Percentiles rank a stretch among this genome's conserved stretches.
These are phyloP conservation scores for Clitoria ternatea DNA, from an alignment of 306 rosid species.

Conservation along the genomic window DNA sequence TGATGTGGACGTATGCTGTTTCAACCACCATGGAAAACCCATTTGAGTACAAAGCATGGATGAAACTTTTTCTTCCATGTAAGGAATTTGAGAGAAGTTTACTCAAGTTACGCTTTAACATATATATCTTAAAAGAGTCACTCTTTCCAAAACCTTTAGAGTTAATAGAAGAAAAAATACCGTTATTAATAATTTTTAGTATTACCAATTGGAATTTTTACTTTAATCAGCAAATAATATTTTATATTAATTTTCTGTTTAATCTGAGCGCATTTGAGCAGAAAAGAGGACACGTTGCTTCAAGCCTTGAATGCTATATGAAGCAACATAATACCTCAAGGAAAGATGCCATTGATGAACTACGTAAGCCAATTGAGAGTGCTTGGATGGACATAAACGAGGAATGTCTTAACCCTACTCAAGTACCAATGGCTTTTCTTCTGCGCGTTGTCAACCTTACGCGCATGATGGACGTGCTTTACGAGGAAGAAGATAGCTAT, in stretches of 20 bases:
- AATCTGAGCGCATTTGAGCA: background rate
- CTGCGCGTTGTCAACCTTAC: background rate
- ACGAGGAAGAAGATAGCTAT: conserved; percentile 9
- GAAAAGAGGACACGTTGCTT: conserved; percentile 19
- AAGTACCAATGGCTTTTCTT: background rate
- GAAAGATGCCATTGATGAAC: background rate
- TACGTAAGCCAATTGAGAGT: background rate
- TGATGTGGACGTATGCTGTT: too few relatives aligned
- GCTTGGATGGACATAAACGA: conserved; percentile 23
- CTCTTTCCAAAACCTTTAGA: background rate
- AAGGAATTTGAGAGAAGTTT: too few relatives aligned
- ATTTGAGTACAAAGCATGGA: background rate
- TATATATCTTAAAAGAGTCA: background rate
- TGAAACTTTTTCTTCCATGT: too few relatives aligned
- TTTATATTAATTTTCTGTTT: background rate
- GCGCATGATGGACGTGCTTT: conserved; percentile 1
- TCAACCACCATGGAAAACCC: too few relatives aligned
- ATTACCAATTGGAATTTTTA: background rate
- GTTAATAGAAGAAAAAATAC: background rate
- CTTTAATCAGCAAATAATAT: background rate
- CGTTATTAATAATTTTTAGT: background rate
- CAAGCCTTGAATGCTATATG: conserved; percentile 20
- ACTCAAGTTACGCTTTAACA: too few relatives aligned
- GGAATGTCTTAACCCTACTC: background rate
- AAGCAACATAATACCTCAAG: background rate